Conservation (phyloP, 129 eudicot species). For the Rutidosis leptorrhynchoides region DNA sequence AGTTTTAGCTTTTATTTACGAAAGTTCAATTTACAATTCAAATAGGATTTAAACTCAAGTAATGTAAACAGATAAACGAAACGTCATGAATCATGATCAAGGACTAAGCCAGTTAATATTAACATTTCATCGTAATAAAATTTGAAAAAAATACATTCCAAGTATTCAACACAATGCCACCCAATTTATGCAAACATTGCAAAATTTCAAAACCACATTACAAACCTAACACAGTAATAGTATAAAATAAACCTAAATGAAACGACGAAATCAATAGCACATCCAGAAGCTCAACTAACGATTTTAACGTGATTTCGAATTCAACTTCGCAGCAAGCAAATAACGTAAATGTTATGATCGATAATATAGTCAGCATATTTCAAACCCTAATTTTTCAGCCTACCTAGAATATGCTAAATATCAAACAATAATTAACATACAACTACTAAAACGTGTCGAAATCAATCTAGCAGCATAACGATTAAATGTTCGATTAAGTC, state of each 20-base stretch:
- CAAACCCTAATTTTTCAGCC: neutral
- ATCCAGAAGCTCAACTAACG: neutral
- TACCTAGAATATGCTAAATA: neutral
- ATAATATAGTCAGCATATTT: neutral
- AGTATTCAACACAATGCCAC: neutral
- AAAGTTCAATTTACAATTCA: neutral
- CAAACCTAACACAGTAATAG: neutral
- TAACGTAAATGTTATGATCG: too few relatives aligned
- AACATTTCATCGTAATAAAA: too few relatives aligned
- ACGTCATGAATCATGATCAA: neutral
- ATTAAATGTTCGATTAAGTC: neutral
- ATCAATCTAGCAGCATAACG: neutral
- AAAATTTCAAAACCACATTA: neutral
- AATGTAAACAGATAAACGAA: too few relatives aligned
- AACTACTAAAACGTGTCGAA: neutral
- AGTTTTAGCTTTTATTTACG: too few relatives aligned
- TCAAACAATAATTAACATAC: neutral
- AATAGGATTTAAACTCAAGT: neutral
- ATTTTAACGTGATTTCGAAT: neutral
- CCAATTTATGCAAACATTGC: neutral
- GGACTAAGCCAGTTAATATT: too few relatives aligned
- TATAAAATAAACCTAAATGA: neutral
- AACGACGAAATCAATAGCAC: neutral
- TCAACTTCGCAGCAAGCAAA: too few relatives aligned
- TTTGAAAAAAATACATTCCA: neutral